A percentile compares a stretch with the other conserved stretches of the same genome.
Conservation (phyloP, 1,139 yeast genomes). For the Hyphopichia burtonii region DNA sequence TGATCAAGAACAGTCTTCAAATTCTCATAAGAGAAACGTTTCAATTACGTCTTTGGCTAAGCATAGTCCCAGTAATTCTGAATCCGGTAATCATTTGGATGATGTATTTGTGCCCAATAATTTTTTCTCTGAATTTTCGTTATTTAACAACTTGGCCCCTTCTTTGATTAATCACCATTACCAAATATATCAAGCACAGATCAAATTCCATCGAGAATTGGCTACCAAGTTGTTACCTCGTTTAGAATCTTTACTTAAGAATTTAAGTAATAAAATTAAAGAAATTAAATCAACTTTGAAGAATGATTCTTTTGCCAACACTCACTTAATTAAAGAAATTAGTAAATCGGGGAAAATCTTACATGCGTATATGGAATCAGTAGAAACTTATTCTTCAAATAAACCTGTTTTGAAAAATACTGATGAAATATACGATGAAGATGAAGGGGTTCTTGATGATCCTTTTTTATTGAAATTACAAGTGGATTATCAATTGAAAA, state of each 20-base stretch:
- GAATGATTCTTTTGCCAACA: constrained; percentile 45
- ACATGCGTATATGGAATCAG: constrained; percentile 28
- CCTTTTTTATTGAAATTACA: constrained; percentile 43
- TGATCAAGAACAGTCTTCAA: not conserved
- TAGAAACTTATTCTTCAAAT: constrained; percentile 32
- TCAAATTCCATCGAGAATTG: constrained; percentile 34
- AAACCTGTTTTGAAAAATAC: constrained; percentile 27
- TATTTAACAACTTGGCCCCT: constrained; percentile 35
- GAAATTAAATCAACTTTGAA: constrained; percentile 43
- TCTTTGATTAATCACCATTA: constrained; percentile 39
- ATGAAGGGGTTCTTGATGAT: constrained; percentile 34
- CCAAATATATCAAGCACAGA: constrained; percentile 24
- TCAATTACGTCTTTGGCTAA: not conserved
- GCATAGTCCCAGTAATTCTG: not conserved
- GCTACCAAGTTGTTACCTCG: constrained; percentile 35
- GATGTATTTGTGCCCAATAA: constrained; percentile 45
- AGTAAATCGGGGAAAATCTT: constrained; percentile 40
- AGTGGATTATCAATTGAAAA: constrained; percentile 43
- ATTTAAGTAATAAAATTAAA: constrained; percentile 39
- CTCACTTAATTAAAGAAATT: constrained; percentile 36
- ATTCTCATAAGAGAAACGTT: constrained; percentile 1
- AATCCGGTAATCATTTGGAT: not conserved
- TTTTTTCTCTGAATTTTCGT: constrained; percentile 42
- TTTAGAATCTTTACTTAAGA: constrained; percentile 37
- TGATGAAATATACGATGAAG: constrained; percentile 18